Percentiles rank a stretch among this genome's conserved stretches.
Conservation (phyloP, 163 green algal species). For the Chlamydomonas reinhardtii region DNA sequence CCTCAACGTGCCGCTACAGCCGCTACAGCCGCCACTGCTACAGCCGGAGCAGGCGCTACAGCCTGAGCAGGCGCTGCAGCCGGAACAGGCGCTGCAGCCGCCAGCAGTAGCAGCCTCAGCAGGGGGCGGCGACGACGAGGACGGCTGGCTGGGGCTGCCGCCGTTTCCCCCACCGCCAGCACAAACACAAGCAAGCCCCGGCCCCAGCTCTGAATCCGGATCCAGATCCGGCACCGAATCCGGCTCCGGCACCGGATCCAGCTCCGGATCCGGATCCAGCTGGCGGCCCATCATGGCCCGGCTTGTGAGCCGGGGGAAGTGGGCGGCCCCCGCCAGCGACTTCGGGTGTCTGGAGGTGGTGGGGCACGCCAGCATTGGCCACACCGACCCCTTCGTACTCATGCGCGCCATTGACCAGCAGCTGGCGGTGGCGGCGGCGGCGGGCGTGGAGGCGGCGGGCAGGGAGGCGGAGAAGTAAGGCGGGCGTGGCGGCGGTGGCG, state of each 20-base stretch:
- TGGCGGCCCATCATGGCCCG: conserved; percentile 65
- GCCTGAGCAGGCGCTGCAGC: not conserved
- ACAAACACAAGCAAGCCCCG: too few relatives aligned
- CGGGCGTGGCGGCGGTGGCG: not conserved
- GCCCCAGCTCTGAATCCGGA: too few relatives aligned
- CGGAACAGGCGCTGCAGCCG: not conserved
- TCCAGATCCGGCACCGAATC: too few relatives aligned
- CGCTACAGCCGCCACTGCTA: too few relatives aligned
- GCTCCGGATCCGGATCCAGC: too few relatives aligned
- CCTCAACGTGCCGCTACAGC: conserved; percentile 67
- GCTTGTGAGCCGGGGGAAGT: conserved; percentile 77
- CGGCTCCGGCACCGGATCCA: too few relatives aligned
- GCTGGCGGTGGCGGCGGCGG: conserved; percentile 17
- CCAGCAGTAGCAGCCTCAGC: not conserved
- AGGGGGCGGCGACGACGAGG: not conserved
- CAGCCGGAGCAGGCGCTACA: not conserved
- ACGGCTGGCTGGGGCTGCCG: conserved; percentile 1
- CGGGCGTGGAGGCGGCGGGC: not conserved
- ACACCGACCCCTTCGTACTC: conserved; percentile 49
- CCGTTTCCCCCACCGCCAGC: too few relatives aligned
- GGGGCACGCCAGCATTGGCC: conserved; percentile 47
- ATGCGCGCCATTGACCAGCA: conserved; percentile 34
- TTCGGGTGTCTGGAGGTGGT: conserved; percentile 79
- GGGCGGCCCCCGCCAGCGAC: conserved; percentile 74
- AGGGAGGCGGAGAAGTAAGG: too few relatives aligned